Evolutionary conservation across 495 filamentous ascomycete genomes (phyloP).

Genomic region (Diplogelasinospora grovesii): DNA sequence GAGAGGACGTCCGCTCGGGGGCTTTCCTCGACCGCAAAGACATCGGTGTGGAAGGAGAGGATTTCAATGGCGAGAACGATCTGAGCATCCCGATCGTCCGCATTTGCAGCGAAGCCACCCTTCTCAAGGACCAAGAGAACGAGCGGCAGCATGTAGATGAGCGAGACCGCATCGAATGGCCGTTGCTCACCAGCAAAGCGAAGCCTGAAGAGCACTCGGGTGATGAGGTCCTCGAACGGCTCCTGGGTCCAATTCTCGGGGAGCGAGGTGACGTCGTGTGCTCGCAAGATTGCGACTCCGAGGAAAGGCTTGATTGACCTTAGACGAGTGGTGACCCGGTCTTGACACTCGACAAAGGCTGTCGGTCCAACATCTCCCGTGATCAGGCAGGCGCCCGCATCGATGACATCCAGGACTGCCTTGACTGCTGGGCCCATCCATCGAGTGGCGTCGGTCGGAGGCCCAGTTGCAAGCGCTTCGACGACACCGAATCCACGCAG

Average conservation of each 20-base stretch:
- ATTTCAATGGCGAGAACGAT: conserved; percentile 87
- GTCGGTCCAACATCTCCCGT: conserved; percentile 71
- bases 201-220: conserved; percentile 82
- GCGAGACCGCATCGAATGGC: conserved; percentile 76
- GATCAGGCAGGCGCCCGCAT: conserved; percentile 73
- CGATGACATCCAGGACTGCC: conserved; percentile 61
- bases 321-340: conserved; percentile 67
- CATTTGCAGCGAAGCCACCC: conserved; percentile 65
- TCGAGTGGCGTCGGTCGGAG: conserved; percentile 71
- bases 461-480: conserved; percentile 70
- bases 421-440: conserved; percentile 80
- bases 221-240: conserved; percentile 76
- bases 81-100: conserved; percentile 80
- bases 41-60: conserved; percentile 75
- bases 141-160: conserved; percentile 82
- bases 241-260: conserved; percentile 67
- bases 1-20: conserved; percentile 67
- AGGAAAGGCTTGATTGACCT: conserved; percentile 72
- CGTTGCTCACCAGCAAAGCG: conserved; percentile 87
- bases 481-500: conserved; percentile 79
- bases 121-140: conserved; percentile 66
- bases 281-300: conserved; percentile 77
- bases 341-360: conserved; percentile 69
- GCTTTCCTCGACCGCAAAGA: conserved; percentile 61
- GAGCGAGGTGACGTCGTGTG: conserved; percentile 64